Percentiles rank a stretch among this genome's conserved stretches.
These are phyloP conservation scores for Blastobotrys serpentis DNA, from an alignment of 1,139 yeast genomes.

Conservation along the genomic window DNA sequence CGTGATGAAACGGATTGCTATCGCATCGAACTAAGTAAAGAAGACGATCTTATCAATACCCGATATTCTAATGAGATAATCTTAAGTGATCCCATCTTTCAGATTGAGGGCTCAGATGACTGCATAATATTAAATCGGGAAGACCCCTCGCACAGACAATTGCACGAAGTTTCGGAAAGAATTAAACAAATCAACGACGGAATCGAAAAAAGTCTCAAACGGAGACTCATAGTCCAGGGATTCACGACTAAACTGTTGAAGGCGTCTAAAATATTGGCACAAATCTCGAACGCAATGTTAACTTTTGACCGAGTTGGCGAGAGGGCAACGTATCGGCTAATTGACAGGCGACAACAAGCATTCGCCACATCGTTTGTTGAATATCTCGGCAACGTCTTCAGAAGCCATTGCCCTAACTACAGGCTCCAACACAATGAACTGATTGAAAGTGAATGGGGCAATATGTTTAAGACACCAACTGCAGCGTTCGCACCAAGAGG, in stretches of 20 bases:
- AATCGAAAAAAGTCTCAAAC: not conserved
- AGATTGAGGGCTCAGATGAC: not conserved
- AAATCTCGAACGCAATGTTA: not conserved
- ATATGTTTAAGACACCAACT: not conserved
- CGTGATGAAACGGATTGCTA: too few species aligned
- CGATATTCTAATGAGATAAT: not conserved
- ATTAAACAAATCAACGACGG: not conserved
- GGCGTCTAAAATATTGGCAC: not conserved
- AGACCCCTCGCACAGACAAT: not conserved
- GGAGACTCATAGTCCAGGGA: not conserved
- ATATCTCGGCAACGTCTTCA: not conserved
- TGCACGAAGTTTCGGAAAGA: not conserved
- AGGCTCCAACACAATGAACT: not conserved
- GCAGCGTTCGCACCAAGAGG: not conserved
- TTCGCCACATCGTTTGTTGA: not conserved
- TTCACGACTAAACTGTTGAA: not conserved
- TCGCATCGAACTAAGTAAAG: too few species aligned
- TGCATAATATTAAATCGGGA: not conserved
- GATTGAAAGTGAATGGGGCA: not conserved
- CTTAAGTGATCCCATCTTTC: too few species aligned
- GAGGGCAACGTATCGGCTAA: not conserved
- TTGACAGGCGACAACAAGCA: not conserved
- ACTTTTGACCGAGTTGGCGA: not conserved
- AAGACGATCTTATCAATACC: too few species aligned
- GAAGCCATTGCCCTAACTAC: not conserved